Percentiles rank a stretch among this genome's conserved stretches.
Evolutionary conservation across 1,284 basidiomycete genomes (phyloP).

Genomic region (Erythrobasidium hasegawianum): DNA sequence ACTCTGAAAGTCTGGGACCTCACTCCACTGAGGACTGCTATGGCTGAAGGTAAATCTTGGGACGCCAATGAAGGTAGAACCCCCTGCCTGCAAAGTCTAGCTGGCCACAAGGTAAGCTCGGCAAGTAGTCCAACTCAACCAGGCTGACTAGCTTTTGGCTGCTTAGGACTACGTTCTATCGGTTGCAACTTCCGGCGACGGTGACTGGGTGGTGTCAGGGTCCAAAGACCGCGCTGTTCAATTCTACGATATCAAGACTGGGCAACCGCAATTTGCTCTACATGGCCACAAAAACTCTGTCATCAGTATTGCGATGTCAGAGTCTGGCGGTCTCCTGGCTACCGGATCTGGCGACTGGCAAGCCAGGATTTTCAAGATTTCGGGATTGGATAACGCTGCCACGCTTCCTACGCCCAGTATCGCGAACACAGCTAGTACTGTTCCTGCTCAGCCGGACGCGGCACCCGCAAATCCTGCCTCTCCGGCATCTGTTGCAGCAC

Average conservation of each 20-base stretch:
- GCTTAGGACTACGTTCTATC: conserved; percentile 71
- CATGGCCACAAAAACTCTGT: conserved; percentile 89
- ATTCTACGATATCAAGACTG: conserved; percentile 77
- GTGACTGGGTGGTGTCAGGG: conserved; percentile 81
- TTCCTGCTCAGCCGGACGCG: no score
- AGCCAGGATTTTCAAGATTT: conserved; percentile 65
- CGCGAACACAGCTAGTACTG: no score
- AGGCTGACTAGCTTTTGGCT: background rate
- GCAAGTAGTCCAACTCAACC: background rate
- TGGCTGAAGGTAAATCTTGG: conserved; percentile 38
- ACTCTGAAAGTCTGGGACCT: conserved; percentile 86
- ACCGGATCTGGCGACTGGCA: conserved; percentile 84
- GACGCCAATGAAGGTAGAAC: conserved; percentile 46
- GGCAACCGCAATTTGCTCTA: conserved; percentile 72
- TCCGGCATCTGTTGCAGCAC: no score
- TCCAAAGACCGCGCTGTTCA: conserved; percentile 83
- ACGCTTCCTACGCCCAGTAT: no score
- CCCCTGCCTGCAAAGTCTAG: conserved; percentile 70
- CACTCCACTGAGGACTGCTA: conserved; percentile 51
- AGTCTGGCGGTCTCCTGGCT: conserved; percentile 68
- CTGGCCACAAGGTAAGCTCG: conserved; percentile 70
- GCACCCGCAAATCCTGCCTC: no score
- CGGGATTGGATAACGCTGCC: background rate
- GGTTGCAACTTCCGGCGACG: conserved; percentile 76
- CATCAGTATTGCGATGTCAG: conserved; percentile 77